Evolutionary conservation across 768 basidiomycete species (phyloP).

Genomic region (Nidularia pulvinata): DNA sequence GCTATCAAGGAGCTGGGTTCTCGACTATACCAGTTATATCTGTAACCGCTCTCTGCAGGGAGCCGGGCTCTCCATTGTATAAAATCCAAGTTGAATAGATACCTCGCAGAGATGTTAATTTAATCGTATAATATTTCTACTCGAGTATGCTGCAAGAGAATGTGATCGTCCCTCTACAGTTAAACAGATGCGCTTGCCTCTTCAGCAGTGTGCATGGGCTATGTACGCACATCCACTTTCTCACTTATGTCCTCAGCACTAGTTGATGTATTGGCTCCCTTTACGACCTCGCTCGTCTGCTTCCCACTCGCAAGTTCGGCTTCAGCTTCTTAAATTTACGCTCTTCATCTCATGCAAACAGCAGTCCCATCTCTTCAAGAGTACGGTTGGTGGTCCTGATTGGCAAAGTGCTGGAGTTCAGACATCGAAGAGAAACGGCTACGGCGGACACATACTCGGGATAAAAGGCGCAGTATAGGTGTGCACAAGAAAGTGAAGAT

Average conservation of each 20-base stretch:
- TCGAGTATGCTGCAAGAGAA: too few relatives aligned
- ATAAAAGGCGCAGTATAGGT: slow-evolving; percentile 41
- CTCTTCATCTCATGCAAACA: slow-evolving; percentile 47
- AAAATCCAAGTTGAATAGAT: too few relatives aligned
- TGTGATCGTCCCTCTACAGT: too few relatives aligned
- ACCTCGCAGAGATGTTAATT: too few relatives aligned
- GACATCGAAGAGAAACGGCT: not conserved
- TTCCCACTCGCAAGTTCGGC: slow-evolving; percentile 18
- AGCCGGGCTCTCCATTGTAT: too few relatives aligned
- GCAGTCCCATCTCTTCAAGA: slow-evolving; percentile 41
- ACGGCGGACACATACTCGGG: slow-evolving; percentile 27
- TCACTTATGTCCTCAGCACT: not conserved
- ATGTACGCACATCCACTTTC: not conserved
- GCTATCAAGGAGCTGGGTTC: too few relatives aligned
- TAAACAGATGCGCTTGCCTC: too few relatives aligned
- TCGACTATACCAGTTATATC: too few relatives aligned
- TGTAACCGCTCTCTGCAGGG: too few relatives aligned
- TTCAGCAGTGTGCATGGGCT: too few relatives aligned
- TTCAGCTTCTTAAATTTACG: slow-evolving; percentile 33
- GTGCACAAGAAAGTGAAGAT: slow-evolving; percentile 42
- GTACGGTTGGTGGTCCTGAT: slow-evolving; percentile 34
- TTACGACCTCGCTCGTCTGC: slow-evolving; percentile 11
- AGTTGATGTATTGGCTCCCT: not conserved
- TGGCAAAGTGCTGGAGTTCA: not conserved
- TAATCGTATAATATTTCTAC: too few relatives aligned